A percentile compares a stretch with the other conserved stretches of the same genome.
These are phyloP conservation scores for Colletotrichum orbiculare DNA, from an alignment of 2,329 filamentous ascomycete species.

Conservation along the genomic window DNA sequence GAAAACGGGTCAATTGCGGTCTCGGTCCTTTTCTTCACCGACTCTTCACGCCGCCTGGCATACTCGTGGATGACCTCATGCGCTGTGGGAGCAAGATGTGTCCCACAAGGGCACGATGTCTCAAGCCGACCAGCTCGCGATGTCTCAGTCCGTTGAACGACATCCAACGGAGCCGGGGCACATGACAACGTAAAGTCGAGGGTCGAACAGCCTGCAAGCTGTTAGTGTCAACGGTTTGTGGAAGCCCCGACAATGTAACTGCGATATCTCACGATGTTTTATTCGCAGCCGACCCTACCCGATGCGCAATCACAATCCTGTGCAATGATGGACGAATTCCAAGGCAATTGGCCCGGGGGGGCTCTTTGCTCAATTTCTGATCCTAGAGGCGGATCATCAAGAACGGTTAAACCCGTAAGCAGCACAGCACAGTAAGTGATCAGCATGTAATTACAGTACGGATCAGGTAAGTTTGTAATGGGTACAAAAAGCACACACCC, in stretches of 20 bases:
- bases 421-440: conserved; percentile 16
- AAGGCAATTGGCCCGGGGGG: conserved; percentile 32
- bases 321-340: conserved; percentile 7
- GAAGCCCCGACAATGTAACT: conserved; percentile 18
- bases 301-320: conserved; percentile 8
- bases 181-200: conserved; percentile 4
- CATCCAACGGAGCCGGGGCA: conserved; percentile 29
- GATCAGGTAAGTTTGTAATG: too few relatives aligned
- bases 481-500: conserved; percentile 16
- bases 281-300: conserved; percentile 32
- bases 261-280: conserved; percentile 8
- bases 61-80: conserved; percentile 33
- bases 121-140: conserved; percentile 10
- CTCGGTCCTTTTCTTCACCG: conserved; percentile 36
- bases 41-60: conserved; percentile 35
- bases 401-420: conserved; percentile 22
- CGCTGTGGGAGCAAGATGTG: conserved; percentile 17
- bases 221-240: conserved; percentile 11
- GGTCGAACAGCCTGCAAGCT: neutral
- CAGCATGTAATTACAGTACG: too few relatives aligned
- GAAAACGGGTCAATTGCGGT: conserved; percentile 19
- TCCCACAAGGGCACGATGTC: conserved; percentile 23
- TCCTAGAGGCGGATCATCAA: conserved; percentile 34
- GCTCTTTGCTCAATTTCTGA: conserved; percentile 33
- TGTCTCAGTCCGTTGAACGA: conserved; percentile 23